phyloP scores from a whole-genome alignment of 1,139 yeast genomes.

The Yamadazyma siamensis region DNA sequence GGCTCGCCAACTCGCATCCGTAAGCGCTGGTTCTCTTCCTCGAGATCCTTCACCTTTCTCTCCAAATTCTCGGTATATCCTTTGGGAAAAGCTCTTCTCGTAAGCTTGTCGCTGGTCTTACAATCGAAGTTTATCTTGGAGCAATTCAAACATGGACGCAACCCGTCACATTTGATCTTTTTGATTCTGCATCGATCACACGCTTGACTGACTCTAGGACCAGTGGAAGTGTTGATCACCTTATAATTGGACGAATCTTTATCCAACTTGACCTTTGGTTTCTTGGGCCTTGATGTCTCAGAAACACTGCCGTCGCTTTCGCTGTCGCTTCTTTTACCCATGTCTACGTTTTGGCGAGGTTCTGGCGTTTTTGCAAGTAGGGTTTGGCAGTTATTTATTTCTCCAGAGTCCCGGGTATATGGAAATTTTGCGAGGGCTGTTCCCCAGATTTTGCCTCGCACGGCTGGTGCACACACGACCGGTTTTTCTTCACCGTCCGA shows the following conservation, averaged over 20 bases:
- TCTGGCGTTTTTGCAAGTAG: no score
- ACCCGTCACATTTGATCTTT: slow-evolving; percentile 75
- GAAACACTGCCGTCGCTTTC: no score
- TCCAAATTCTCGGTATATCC: slow-evolving; percentile 77
- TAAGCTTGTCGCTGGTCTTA: slow-evolving; percentile 66
- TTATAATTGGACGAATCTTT: slow-evolving; percentile 28
- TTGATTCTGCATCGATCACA: slow-evolving; percentile 78
- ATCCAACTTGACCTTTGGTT: slow-evolving; percentile 12
- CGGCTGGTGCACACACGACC: no score
- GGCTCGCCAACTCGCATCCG: slow-evolving; percentile 11
- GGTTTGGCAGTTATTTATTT: no score
- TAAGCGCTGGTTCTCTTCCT: slow-evolving; percentile 48
- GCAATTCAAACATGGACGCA: slow-evolving; percentile 69
- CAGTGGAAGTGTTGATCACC: slow-evolving; percentile 38
- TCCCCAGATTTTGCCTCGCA: no score
- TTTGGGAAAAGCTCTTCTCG: slow-evolving; percentile 71
- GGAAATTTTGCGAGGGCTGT: no score
- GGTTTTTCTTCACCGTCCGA: no score
- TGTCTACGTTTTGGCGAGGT: no score
- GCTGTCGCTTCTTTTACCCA: no score
- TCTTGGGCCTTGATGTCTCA: no score
- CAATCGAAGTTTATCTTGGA: slow-evolving; percentile 62
- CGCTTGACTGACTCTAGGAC: slow-evolving; percentile 64
- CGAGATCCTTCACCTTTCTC: slow-evolving; percentile 54
- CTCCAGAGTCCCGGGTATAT: no score